Conservation (phyloP, 2,329 filamentous ascomycete species). For the Ceratocystis ficicola region DNA sequence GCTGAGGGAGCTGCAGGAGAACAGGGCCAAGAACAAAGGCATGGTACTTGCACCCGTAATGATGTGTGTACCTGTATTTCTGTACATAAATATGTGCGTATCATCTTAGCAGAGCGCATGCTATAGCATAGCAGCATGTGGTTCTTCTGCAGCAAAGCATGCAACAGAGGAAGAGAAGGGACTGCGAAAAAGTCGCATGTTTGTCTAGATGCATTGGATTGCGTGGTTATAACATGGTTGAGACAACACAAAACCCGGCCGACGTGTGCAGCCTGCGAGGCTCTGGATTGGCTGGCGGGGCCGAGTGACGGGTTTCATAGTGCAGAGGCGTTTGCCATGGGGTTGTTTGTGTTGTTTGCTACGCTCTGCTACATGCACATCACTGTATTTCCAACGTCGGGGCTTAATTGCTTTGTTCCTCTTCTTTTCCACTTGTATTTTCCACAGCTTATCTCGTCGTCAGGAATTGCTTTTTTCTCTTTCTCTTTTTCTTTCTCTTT, state of each 20-base stretch:
- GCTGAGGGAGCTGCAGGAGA: too few species aligned
- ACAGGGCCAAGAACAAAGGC: too few species aligned
- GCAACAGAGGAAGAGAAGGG: neutral
- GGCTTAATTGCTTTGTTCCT: neutral
- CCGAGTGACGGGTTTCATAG: constrained; percentile 7
- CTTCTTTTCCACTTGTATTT: too few species aligned
- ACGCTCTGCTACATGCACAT: neutral
- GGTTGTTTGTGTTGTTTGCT: neutral
- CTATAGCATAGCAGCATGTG: neutral
- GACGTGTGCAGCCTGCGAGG: constrained; percentile 18
- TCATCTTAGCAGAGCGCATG: neutral
- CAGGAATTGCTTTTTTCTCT: neutral
- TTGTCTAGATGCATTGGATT: constrained; percentile 24
- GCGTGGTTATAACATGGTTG: constrained; percentile 50
- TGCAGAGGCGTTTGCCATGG: constrained; percentile 1
- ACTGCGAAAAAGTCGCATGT: neutral
- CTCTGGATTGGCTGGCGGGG: constrained; percentile 14
- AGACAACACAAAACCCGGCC: constrained; percentile 4
- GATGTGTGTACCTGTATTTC: too few species aligned
- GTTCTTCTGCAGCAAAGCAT: neutral
- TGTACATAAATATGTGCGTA: neutral
- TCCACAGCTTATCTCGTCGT: too few species aligned
- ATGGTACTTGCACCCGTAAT: too few species aligned
- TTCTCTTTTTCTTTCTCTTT: neutral
- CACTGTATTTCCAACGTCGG: neutral